A percentile compares a stretch with the other conserved stretches of the same genome.
Conservation (phyloP, 1,284 basidiomycete genomes). For the Vanrija sp. region DNA sequence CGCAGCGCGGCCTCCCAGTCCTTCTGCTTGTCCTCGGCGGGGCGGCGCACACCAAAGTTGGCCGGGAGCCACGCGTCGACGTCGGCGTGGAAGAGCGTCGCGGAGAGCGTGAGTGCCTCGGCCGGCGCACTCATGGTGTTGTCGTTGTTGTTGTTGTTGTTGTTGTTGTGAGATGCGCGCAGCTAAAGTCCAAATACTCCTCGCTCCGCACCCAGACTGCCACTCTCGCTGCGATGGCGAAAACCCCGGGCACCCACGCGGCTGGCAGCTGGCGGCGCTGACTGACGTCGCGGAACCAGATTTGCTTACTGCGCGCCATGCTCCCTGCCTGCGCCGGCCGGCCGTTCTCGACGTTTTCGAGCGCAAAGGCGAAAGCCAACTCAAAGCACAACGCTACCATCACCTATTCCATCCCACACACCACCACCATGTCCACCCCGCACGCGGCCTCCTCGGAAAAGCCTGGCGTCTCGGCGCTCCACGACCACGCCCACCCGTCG, state of each 20-base stretch:
- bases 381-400: too few species aligned
- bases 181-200: too few species aligned
- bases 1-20: conserved; percentile 17
- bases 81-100: conserved; percentile 35
- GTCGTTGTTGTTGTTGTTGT: neutral
- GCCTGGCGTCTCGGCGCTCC: neutral
- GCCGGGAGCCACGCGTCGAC: conserved; percentile 40
- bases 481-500: conserved; percentile 24
- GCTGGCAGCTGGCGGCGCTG: too few species aligned
- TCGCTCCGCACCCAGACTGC: neutral
- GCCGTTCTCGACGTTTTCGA: neutral
- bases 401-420: neutral
- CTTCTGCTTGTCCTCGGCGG: conserved; percentile 2
- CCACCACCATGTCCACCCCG: neutral
- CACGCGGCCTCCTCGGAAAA: conserved; percentile 10
- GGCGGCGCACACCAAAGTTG: conserved; percentile 24
- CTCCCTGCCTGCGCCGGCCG: too few species aligned
- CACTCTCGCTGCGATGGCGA: too few species aligned
- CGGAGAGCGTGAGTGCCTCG: conserved; percentile 34
- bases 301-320: neutral
- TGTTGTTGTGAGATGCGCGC: too few species aligned
- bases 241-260: too few species aligned
- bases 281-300: neutral
- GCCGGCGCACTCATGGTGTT: conserved; percentile 1
- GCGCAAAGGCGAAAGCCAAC: too few species aligned